Base-by-base conservation (phyloP, 1,284 basidiomycete genomes). In the Inonotus obliquus region DNA sequence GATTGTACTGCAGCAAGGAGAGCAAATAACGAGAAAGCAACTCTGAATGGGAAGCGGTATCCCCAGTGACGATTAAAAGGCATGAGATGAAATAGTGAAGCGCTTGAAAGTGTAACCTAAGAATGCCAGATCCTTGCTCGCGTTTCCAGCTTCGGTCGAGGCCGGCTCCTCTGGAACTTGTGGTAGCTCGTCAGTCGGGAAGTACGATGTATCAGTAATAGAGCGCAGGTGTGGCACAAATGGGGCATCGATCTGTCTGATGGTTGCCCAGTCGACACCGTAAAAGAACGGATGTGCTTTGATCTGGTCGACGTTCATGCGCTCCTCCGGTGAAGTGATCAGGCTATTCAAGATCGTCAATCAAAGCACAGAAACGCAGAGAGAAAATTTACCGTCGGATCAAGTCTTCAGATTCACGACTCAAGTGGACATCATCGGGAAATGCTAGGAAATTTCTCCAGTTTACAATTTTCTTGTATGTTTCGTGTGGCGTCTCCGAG, bases 381-480 rank as follows among this genome's bases (percentile, higher is more conserved):
- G 48, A 47, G 29, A 27, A 32, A 19, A 74, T 78, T 49, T 64
- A 89, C 92, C 89, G 80, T 70, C 89, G 80, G 70, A 99, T 90
- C 69, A 99, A 78, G 73, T 97, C 91, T 71, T 97, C 94, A 0
- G 93, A 92, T 76, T 98, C 96, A 61, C 87, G 84, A 60, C 90
- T 94, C 60, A 99, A 86, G 72, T 94, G 94, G 1, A 98, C 92
- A 70, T 99, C 96, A 70, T 98, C 95, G 0, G 97, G 97, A 80
- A 99, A 96, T 74, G 81, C 88, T 56, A 95, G 83, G 76, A 95
- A 94, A 69, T 86, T 85, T 54, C 86, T 84, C 96, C 96, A 98
- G 62, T 96, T 92, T 65, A 99, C 88, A 69, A 99, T 99, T 80
- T 99, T 99, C 75, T 96, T 90, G 79, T 99, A 99, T 23, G 96